Base-by-base conservation (phyloP, 2,329 filamentous ascomycete genomes). In the Fusarium marasasianum region DNA sequence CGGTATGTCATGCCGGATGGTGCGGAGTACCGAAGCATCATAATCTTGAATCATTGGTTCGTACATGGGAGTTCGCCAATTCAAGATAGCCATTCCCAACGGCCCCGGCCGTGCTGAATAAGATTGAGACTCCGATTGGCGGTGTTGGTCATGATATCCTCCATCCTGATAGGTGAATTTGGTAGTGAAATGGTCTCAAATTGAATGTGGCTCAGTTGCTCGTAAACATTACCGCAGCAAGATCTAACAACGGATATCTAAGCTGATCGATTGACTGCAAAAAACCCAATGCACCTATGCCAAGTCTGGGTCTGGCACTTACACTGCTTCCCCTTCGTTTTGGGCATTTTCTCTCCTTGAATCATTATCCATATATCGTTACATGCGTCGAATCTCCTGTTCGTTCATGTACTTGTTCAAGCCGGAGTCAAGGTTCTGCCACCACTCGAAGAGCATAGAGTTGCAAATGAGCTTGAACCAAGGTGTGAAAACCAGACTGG, bases 401-500 rank as follows among this genome's bases (percentile, higher is more conserved):
- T 98, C 95, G 81, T 94, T 92, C 84, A 91, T 89, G 85, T 96
- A 98, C 84, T 94, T 92, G 69, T 97, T 93, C 76, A 98, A 87
- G 15, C 93, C 93, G 31, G 89, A 86, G 77, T 96, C 92, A 64
- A 98, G 89, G 84, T 93, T 91, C 80, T 91, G 87, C 96, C 96
- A 99, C 96, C 96, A 99, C 83, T 98, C 93, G 79, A 97, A 99
- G 47, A 99, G 90, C 94, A 98, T 95, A 55, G 94, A 95, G 83
- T 98, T 89, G 88, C 96, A 99, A 80, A 99, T 98, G 77, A 99
- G 91, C 88, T 98, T 98, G 88, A 99, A 99, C 96, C 96, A 99
- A 3, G 96, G 96, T 2, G 96, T 99, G 83, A 98, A 98, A 79
- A 92, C 93, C 78, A 97, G 87, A 60, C 85, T 87, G 8, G 93